Conservation (phyloP, 1,284 basidiomycete species). For the Exobasidium rhododendri region DNA sequence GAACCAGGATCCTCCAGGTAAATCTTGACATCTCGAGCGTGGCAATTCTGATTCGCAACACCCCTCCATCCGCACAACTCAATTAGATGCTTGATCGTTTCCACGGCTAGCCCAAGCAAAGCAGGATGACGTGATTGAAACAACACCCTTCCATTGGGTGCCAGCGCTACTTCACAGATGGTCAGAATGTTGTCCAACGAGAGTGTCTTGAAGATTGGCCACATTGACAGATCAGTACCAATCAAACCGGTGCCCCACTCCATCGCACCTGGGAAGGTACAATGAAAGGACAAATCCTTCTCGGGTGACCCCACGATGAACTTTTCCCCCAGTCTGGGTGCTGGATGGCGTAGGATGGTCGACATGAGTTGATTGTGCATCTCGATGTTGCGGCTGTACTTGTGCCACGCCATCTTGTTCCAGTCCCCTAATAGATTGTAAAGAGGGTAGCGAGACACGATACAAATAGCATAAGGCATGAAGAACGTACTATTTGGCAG, state of each 20-base stretch:
- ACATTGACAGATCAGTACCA: slow-evolving; percentile 74
- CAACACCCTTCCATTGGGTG: slow-evolving; percentile 84
- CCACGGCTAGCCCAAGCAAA: slow-evolving; percentile 83
- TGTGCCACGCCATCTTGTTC: slow-evolving; percentile 54
- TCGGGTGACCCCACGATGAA: slow-evolving; percentile 36
- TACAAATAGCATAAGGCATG: slow-evolving; percentile 52
- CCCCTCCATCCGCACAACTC: slow-evolving; percentile 93
- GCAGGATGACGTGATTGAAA: slow-evolving; percentile 87
- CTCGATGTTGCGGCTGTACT: slow-evolving; percentile 54
- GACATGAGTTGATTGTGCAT: slow-evolving; percentile 55
- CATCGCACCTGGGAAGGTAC: slow-evolving; percentile 56
- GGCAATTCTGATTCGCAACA: slow-evolving; percentile 60
- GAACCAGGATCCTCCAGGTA: slow-evolving; percentile 69
- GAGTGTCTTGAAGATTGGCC: slow-evolving; percentile 90
- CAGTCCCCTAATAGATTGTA: slow-evolving; percentile 53
- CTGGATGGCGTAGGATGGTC: slow-evolving; percentile 50
- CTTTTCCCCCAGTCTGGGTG: slow-evolving; percentile 47
- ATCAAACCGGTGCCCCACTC: slow-evolving; percentile 57
- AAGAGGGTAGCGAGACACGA: slow-evolving; percentile 49
- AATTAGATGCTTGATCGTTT: slow-evolving; percentile 84
- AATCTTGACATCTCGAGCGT: slow-evolving; percentile 83
- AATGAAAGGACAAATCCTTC: slow-evolving; percentile 50
- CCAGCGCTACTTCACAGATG: slow-evolving; percentile 87
- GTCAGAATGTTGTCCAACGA: slow-evolving; percentile 91
- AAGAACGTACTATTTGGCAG: slow-evolving; percentile 47